phyloP scores from a whole-genome alignment of 2,329 filamentous ascomycete species.

The Dactylellina leptospora region DNA sequence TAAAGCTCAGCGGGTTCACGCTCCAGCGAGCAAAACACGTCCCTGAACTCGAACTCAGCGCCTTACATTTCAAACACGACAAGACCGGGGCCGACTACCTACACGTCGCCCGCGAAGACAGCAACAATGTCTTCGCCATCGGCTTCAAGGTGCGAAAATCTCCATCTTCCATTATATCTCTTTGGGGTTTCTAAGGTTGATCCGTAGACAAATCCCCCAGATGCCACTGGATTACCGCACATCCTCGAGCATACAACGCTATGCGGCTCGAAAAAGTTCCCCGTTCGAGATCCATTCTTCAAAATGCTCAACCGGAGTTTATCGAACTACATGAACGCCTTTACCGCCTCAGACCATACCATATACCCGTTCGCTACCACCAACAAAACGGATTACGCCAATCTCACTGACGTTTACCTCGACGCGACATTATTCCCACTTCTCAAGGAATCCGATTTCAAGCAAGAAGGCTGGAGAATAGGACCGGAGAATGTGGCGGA shows the following conservation, averaged over 20 bases:
- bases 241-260: constrained; percentile 97
- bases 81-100: constrained; percentile 96
- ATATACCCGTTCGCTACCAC: constrained; percentile 98
- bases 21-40: constrained; percentile 88
- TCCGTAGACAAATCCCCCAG: constrained; percentile 82
- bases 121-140: constrained; percentile 99
- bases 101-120: constrained; percentile 91
- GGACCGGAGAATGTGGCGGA: constrained; percentile 83
- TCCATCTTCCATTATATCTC: constrained; percentile 4
- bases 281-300: constrained; percentile 98
- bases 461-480: constrained; percentile 95
- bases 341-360: constrained; percentile 94
- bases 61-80: constrained; percentile 88
- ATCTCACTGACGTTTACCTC: constrained; percentile 94
- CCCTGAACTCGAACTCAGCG: constrained; percentile 90
- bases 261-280: constrained; percentile 95
- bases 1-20: constrained; percentile 92
- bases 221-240: constrained; percentile 94
- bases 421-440: constrained; percentile 92
- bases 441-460: constrained; percentile 88
- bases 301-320: constrained; percentile 98
- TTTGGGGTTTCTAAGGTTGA: constrained; percentile 52
- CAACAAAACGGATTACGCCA: constrained; percentile 92
- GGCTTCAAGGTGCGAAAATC: constrained; percentile 81
- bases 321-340: constrained; percentile 99